Base-by-base conservation (phyloP, 2,329 filamentous ascomycete species). In the Neopestalotiopsis sp. region DNA sequence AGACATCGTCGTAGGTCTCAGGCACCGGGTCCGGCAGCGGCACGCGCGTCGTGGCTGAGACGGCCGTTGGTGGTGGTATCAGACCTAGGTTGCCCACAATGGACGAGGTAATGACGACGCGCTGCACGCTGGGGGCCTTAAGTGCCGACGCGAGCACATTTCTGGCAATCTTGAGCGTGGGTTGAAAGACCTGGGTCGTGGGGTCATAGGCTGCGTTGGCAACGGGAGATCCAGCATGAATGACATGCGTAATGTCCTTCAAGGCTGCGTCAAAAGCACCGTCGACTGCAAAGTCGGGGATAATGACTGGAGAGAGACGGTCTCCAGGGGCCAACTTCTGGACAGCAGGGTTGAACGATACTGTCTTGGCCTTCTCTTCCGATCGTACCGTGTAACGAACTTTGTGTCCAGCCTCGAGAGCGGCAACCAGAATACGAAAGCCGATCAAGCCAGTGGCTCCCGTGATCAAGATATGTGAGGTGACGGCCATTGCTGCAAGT, bases 31-130 rank as follows among this genome's bases (percentile, higher is more conserved):
- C 64, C 0, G 74, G 75, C 32, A 73, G 66, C 32, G 74, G 69
- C n/a, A 70, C 24, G 5, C 75, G 73, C 28, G 71, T 71, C 4
- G 70, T 65, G 2, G 73, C 73, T 2, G 70, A 70, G 5, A 75
- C 69, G 5, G 68, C 20, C 2, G 59, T 69, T 1, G 70, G 45
- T 4, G 68, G 68, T 0, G 70, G 68, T 5, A 32, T 62, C 12
- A 68, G 61, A 14, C 70, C 72, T 17, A 67, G 64, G 62, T 76
- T 77, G n/a, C 61, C 45, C 4, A 74, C 69, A 28, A 76, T 74
- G 0, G 75, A 77, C 10, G 74, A 75, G 14, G 76, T 76, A 34
- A 77, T 74, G 7, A 76, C 49, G 9, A 78, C 70, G 7, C 74
- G 72, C 66, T 69, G 61, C 20, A 77, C 67, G 64, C 61, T 73